phyloP scores from a whole-genome alignment of 2,329 filamentous ascomycete species.

The Fusarium tuaranense region DNA sequence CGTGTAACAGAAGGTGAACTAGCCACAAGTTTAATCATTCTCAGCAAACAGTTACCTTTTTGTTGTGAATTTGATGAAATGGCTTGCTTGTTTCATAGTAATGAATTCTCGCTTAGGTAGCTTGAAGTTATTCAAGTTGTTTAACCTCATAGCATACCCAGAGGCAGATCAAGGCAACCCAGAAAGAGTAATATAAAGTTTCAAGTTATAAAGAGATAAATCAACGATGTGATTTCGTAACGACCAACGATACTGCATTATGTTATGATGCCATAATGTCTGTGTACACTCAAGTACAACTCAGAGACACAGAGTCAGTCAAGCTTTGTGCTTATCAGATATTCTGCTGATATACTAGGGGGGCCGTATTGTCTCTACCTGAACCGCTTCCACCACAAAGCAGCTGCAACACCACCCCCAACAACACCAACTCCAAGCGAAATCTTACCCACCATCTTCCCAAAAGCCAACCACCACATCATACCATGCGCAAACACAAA shows the following conservation, averaged over 20 bases:
- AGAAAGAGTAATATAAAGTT: too few relatives aligned
- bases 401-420: constrained; percentile 18
- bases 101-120: too few relatives aligned
- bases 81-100: neutral
- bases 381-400: constrained; percentile 23
- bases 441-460: constrained; percentile 29
- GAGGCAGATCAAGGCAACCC: too few relatives aligned
- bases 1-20: neutral
- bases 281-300: neutral
- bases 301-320: neutral
- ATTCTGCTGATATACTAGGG: neutral
- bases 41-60: neutral
- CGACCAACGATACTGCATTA: neutral
- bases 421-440: constrained; percentile 4
- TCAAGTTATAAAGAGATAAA: neutral
- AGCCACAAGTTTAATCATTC: neutral
- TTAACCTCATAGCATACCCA: too few relatives aligned
- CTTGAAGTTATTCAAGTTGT: neutral
- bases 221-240: neutral
- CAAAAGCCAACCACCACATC: constrained; percentile 37
- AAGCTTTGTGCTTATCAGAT: neutral
- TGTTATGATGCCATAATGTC: neutral
- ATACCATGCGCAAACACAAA: constrained; percentile 26
- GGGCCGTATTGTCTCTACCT: neutral
- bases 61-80: neutral